Evolutionary conservation across 2,329 filamentous ascomycete species (phyloP), one percentile per base, ranked within the genome.

Genomic region (Penicillium sp.): DNA sequence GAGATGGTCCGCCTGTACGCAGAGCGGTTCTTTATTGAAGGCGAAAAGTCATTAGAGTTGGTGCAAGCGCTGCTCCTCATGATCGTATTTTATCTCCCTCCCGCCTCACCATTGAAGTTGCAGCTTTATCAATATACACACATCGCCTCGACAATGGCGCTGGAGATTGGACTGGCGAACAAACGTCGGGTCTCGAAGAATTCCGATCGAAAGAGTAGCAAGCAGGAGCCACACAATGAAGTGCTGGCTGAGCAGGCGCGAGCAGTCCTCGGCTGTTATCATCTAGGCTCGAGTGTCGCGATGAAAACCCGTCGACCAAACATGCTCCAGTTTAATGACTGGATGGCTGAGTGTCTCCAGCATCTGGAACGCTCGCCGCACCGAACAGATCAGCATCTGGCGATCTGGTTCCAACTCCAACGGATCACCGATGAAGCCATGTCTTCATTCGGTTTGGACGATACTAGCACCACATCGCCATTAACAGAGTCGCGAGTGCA

Each of bases 91-190:
- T 81, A 80, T 59, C 74, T 74, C 58, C 78, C 79, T 3, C 78
- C 79, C 2, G 71, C 74, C 16, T 74, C 76, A 50, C 78, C 77
- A 48, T 69, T 76, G 53, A 74, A 76, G 57, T 59, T 80, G 53
- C 79, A 81, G 51, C 76, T 79, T 60, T 81, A 79, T 63, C 77
- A 81, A 61, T 78, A 81, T 54, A 76, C 79, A 26, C 78, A 80
- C 56, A 78, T 81, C 60, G 79, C 78, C 8, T 75, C 76, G 27
- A 78, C 78, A 1, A 81, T 81, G 78, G 78, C 75, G 3, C 63
- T 77, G 61, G 76, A 78, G 43, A 74, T 78, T 46, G 74, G 75
- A 1, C 59, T 72, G 35, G 69, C 69, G 16, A 69, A 68, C 4
- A 69, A 69, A 44, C 61, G 62, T 16, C 66, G 64, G 13, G 61